Conservation (phyloP, 2,329 filamentous ascomycete species). For the Bisporella sp. region DNA sequence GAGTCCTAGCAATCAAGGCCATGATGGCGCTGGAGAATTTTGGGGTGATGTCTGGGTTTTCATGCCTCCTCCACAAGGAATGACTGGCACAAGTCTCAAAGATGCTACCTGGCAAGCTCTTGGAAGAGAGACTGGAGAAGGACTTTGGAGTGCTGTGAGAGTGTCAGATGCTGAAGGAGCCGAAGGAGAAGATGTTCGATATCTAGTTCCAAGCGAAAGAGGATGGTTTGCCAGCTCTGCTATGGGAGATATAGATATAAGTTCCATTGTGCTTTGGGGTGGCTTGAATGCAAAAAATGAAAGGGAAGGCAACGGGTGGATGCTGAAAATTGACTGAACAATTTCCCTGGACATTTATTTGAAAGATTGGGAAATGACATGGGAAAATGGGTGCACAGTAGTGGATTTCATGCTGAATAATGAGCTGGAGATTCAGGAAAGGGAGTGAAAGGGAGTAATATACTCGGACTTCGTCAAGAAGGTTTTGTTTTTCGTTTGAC, state of each 20-base stretch:
- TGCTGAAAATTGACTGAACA: conserved; percentile 43
- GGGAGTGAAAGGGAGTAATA: too few relatives aligned
- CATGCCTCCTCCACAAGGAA: conserved; percentile 48
- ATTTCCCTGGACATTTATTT: too few relatives aligned
- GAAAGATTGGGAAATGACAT: too few relatives aligned
- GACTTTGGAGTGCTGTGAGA: conserved; percentile 49
- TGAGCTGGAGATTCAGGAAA: too few relatives aligned
- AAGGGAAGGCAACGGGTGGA: conserved; percentile 56
- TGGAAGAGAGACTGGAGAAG: conserved; percentile 48
- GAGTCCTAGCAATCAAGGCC: conserved; percentile 34
- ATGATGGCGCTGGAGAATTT: conserved; percentile 46
- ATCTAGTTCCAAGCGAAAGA: conserved; percentile 42
- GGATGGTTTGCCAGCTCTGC: conserved; percentile 52
- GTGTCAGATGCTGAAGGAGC: conserved; percentile 40
- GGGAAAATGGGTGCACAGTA: too few relatives aligned
- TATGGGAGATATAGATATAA: conserved; percentile 52
- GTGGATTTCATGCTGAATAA: too few relatives aligned
- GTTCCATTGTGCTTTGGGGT: conserved; percentile 53
- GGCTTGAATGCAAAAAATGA: conserved; percentile 45
- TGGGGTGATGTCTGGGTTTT: conserved; percentile 58
- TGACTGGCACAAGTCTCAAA: conserved; percentile 47
- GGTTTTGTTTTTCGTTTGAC: too few relatives aligned
- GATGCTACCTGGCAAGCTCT: conserved; percentile 47
- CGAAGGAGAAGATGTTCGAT: conserved; percentile 34
- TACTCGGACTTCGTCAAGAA: too few relatives aligned